Conservation (phyloP, 1,284 basidiomycete species). For the Acaromyces ingoldii region DNA sequence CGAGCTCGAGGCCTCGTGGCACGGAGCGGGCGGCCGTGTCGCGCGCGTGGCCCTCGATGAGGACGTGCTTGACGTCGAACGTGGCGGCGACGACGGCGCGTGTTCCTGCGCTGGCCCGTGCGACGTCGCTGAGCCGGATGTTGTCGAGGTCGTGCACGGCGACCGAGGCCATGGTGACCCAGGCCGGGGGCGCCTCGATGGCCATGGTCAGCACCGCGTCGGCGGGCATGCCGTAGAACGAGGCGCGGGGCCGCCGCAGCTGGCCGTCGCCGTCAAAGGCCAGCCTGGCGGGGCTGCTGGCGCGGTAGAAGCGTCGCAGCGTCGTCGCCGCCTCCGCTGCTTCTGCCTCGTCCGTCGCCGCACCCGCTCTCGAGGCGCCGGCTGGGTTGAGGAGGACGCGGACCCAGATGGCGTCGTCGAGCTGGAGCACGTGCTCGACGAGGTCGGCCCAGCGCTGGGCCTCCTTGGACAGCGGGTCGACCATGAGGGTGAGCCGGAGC, state of each 20-base stretch:
- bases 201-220: conserved; percentile 80
- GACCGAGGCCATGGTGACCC: conserved; percentile 84
- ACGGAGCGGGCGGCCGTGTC: conserved; percentile 73
- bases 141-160: conserved; percentile 93
- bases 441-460: conserved; percentile 80
- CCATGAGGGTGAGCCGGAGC: conserved; percentile 67
- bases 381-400: conserved; percentile 39
- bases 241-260: conserved; percentile 40
- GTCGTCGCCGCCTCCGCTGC: too few relatives aligned
- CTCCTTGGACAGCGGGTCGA: conserved; percentile 78
- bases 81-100: conserved; percentile 66
- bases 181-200: conserved; percentile 81
- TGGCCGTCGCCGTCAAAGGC: conserved; percentile 66
- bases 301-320: conserved; percentile 89
- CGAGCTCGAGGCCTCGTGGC: conserved; percentile 59
- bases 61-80: conserved; percentile 82
- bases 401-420: conserved; percentile 30
- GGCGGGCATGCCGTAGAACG: conserved; percentile 53
- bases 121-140: conserved; percentile 70
- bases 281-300: conserved; percentile 62
- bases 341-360: too few relatives aligned
- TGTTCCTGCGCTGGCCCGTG: conserved; percentile 46
- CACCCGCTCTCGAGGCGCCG: too few relatives aligned
- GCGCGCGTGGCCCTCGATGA: conserved; percentile 88
- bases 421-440: conserved; percentile 18